These are phyloP conservation scores for Gymnopus androsaceus DNA, from an alignment of 1,284 basidiomycete genomes.

Conservation along the genomic window DNA sequence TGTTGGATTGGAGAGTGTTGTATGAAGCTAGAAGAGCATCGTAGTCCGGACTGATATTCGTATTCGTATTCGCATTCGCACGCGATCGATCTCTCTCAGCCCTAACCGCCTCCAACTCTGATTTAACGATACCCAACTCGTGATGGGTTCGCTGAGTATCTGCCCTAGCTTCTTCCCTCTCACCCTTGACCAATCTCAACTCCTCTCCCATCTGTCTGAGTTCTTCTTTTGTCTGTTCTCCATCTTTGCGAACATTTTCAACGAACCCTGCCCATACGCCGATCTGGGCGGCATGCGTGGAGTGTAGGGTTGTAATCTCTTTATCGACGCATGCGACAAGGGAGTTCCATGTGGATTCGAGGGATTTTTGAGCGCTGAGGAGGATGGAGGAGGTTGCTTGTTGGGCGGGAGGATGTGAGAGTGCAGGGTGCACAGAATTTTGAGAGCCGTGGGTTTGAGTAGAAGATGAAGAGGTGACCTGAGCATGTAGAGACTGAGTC, in stretches of 20 bases:
- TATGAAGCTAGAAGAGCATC: neutral
- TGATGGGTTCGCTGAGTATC: too few relatives aligned
- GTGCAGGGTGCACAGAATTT: neutral
- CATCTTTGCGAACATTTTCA: neutral
- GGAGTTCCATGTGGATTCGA: constrained; percentile 2
- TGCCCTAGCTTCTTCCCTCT: neutral
- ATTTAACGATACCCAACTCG: neutral
- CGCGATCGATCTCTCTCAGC: neutral
- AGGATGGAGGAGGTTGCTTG: neutral
- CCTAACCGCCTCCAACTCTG: neutral
- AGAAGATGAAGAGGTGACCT: neutral
- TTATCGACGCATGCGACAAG: neutral
- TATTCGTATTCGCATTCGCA: too few relatives aligned
- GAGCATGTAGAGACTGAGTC: neutral
- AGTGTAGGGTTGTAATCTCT: neutral
- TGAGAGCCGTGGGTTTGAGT: neutral
- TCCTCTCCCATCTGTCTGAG: neutral
- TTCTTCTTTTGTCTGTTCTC: neutral
- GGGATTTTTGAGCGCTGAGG: neutral
- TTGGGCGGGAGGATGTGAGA: neutral
- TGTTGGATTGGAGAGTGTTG: neutral
- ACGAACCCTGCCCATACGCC: constrained; percentile 1
- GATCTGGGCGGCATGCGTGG: neutral
- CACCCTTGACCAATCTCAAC: neutral
- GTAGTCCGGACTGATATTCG: neutral